A percentile compares a stretch with the other conserved stretches of the same genome.
phyloP scores from a whole-genome alignment of 192 early-diverging fungal species.

The Podila horticola region DNA sequence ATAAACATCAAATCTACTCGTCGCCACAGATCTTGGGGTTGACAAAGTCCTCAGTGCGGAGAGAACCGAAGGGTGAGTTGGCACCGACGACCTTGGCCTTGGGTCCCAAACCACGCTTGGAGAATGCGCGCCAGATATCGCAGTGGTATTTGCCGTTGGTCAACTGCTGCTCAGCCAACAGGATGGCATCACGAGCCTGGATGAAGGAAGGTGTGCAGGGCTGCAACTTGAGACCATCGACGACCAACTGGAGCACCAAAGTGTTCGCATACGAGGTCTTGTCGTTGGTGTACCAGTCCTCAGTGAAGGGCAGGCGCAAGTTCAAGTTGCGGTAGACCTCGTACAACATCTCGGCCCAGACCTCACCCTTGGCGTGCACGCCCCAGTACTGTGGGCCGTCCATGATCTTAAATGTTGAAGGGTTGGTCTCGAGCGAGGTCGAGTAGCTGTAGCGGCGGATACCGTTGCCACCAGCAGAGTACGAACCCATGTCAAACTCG shows the following conservation, averaged over 20 bases:
- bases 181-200: slow-evolving; percentile 77
- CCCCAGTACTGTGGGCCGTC: slow-evolving; percentile 89
- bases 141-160: slow-evolving; percentile 77
- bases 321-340: slow-evolving; percentile 83
- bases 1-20: background rate
- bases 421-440: slow-evolving; percentile 77
- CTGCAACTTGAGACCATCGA: slow-evolving; percentile 82
- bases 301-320: slow-evolving; percentile 64
- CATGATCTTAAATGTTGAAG: slow-evolving; percentile 82
- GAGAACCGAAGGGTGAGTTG: slow-evolving; percentile 67
- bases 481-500: slow-evolving; percentile 84
- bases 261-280: slow-evolving; percentile 71
- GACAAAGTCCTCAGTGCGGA: slow-evolving; percentile 63
- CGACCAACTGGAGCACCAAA: slow-evolving; percentile 72
- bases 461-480: slow-evolving; percentile 85
- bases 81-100: slow-evolving; percentile 72
- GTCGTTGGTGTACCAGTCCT: slow-evolving; percentile 63
- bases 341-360: slow-evolving; percentile 95
- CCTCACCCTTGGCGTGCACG: slow-evolving; percentile 91
- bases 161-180: slow-evolving; percentile 71
- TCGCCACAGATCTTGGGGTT: slow-evolving; percentile 47
- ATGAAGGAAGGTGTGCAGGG: slow-evolving; percentile 81
- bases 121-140: slow-evolving; percentile 81
- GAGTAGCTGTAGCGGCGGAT: slow-evolving; percentile 91
- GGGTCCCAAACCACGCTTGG: slow-evolving; percentile 89